phyloP scores from a whole-genome alignment of 805 yeast species.

The Kodamaea sagamina region DNA sequence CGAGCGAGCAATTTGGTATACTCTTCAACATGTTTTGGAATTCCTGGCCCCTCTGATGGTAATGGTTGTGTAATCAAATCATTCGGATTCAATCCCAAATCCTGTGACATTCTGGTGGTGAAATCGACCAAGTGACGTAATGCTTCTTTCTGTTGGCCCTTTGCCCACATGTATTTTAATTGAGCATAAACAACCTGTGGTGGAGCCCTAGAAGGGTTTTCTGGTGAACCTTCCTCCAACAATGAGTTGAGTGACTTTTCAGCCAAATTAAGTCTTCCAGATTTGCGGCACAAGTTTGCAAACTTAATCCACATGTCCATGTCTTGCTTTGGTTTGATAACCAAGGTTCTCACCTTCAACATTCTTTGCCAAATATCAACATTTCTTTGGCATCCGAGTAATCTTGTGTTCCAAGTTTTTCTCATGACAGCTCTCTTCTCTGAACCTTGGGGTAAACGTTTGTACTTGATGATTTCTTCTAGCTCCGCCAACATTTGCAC shows the following conservation, averaged over 20 bases:
- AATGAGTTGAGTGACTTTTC: conserved; percentile 85
- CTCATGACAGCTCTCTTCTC: conserved; percentile 78
- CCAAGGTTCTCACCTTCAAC: conserved; percentile 88
- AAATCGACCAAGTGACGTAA: conserved; percentile 82
- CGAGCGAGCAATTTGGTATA: conserved; percentile 86
- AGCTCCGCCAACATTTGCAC: conserved; percentile 96
- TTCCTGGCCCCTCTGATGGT: conserved; percentile 71
- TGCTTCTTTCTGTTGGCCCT: conserved; percentile 86
- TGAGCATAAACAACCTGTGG: conserved; percentile 98
- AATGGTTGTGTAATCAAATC: conserved; percentile 85
- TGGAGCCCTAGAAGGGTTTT: conserved; percentile 74
- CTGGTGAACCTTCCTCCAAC: conserved; percentile 70
- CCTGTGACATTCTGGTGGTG: conserved; percentile 87
- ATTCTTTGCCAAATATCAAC: conserved; percentile 99
- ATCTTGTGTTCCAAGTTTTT: conserved; percentile 90
- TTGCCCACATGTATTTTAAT: conserved; percentile 94
- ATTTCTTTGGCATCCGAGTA: conserved; percentile 91
- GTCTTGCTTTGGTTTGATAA: conserved; percentile 92
- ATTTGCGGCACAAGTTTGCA: conserved; percentile 92
- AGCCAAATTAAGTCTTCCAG: conserved; percentile 89
- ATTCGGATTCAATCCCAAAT: conserved; percentile 81
- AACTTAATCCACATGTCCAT: conserved; percentile 98
- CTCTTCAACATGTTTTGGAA: conserved; percentile 73
- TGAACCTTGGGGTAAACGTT: conserved; percentile 78
- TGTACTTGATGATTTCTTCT: conserved; percentile 91